Conservation (phyloP, 225 moss, liverwort and hornwort genomes). For the Sphagnum contortum region DNA sequence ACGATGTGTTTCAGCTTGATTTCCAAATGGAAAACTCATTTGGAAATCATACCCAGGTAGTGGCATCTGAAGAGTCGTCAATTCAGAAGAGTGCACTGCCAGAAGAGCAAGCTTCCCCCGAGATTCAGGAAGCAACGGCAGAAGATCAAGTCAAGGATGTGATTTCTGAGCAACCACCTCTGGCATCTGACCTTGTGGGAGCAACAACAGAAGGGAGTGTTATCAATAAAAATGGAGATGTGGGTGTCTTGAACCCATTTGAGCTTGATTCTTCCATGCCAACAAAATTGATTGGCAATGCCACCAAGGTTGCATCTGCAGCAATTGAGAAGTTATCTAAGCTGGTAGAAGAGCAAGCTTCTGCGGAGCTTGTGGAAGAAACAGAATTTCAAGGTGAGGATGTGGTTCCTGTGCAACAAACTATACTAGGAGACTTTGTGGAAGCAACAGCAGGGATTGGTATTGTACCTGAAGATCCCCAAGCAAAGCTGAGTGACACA, state of each 20-base stretch:
- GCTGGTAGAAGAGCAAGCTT: too few relatives aligned
- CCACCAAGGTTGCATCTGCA: background rate
- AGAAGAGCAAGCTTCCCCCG: background rate
- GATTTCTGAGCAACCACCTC: background rate
- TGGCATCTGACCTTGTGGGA: too few relatives aligned
- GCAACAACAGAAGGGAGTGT: too few relatives aligned
- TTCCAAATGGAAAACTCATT: constrained; percentile 74
- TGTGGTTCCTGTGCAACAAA: too few relatives aligned
- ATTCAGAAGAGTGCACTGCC: background rate
- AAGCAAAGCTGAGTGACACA: too few relatives aligned
- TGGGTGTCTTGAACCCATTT: constrained; percentile 73
- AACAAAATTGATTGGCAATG: constrained; percentile 45
- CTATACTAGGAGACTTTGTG: too few relatives aligned
- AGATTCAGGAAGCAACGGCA: background rate
- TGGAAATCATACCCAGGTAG: constrained; percentile 3
- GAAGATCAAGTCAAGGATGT: background rate
- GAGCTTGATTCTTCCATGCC: constrained; percentile 61
- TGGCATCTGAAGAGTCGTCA: background rate
- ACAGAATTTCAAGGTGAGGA: too few relatives aligned
- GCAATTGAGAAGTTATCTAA: too few relatives aligned
- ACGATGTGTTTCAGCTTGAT: constrained; percentile 62
- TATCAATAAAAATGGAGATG: constrained; percentile 51
- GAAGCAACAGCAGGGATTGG: too few relatives aligned
- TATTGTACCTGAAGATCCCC: too few relatives aligned
- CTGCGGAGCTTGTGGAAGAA: too few relatives aligned